Evolutionary conservation across 768 basidiomycete genomes (phyloP).

Genomic region (Solioccasus polychromus): DNA sequence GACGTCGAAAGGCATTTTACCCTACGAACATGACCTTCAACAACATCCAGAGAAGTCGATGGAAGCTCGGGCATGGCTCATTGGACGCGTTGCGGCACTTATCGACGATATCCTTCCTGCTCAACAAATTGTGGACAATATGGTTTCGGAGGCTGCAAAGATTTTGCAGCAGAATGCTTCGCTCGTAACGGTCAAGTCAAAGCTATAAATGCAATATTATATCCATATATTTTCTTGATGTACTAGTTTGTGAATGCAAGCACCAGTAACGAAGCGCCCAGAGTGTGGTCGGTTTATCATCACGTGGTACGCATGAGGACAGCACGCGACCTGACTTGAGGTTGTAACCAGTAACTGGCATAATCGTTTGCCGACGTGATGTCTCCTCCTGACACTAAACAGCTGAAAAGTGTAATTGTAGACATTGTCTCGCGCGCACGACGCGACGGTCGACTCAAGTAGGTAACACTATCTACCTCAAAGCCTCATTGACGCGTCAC

Average conservation of each 20-base stretch:
- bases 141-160: slow-evolving; percentile 60
- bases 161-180: slow-evolving; percentile 42
- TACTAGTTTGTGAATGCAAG: too few species aligned
- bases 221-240: background rate
- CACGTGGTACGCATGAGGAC: background rate
- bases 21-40: slow-evolving; percentile 66
- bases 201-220: slow-evolving; percentile 36
- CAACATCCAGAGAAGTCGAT: slow-evolving; percentile 79
- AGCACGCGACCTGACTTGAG: too few species aligned
- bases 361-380: background rate
- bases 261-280: too few species aligned
- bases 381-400: slow-evolving; percentile 13
- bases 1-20: slow-evolving; percentile 80
- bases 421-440: slow-evolving; percentile 23
- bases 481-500: slow-evolving; percentile 3
- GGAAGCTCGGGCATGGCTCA: slow-evolving; percentile 68
- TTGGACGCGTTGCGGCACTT: slow-evolving; percentile 77
- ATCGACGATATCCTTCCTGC: slow-evolving; percentile 80
- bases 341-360: too few species aligned
- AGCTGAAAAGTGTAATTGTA: slow-evolving; percentile 18
- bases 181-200: slow-evolving; percentile 43
- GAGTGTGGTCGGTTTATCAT: background rate
- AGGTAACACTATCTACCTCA: too few species aligned
- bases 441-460: slow-evolving; percentile 21
- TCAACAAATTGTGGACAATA: slow-evolving; percentile 76